These are phyloP conservation scores for Xylariaceae sp. DNA, from an alignment of 2,329 filamentous ascomycete genomes.

Conservation along the genomic window DNA sequence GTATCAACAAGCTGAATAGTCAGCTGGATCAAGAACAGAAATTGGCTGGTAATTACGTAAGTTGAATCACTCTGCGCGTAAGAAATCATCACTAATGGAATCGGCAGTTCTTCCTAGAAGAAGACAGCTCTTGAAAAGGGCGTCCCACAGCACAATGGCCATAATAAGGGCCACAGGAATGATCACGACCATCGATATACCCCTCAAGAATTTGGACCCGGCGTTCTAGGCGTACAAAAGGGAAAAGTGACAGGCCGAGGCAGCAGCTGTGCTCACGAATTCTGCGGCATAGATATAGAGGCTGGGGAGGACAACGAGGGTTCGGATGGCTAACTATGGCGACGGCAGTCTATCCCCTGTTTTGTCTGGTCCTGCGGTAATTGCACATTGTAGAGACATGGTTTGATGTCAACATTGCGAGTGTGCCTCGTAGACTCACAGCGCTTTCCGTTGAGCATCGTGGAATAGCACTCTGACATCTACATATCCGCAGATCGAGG, in stretches of 20 bases:
- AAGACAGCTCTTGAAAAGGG: slow-evolving; percentile 67
- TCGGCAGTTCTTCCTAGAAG: slow-evolving; percentile 88
- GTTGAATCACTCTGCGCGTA: slow-evolving; percentile 39
- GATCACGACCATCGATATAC: slow-evolving; percentile 39
- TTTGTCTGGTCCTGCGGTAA: slow-evolving; percentile 59
- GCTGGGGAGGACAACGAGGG: slow-evolving; percentile 68
- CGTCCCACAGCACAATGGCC: slow-evolving; percentile 50
- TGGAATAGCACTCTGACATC: not conserved
- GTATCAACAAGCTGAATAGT: slow-evolving; percentile 96
- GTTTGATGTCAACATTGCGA: not conserved
- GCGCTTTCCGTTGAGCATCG: not conserved
- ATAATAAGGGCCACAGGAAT: slow-evolving; percentile 30
- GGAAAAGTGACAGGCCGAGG: slow-evolving; percentile 25
- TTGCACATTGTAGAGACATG: not conserved
- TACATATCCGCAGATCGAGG: slow-evolving; percentile 30
- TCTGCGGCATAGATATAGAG: slow-evolving; percentile 47
- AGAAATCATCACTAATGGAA: slow-evolving; percentile 15
- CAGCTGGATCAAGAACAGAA: slow-evolving; percentile 99
- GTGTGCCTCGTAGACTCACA: not conserved
- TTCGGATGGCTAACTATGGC: slow-evolving; percentile 62
- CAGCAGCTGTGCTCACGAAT: slow-evolving; percentile 25
- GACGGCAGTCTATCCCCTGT: slow-evolving; percentile 70
- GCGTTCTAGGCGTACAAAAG: slow-evolving; percentile 58
- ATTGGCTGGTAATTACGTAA: slow-evolving; percentile 84
- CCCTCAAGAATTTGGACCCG: slow-evolving; percentile 45